Conservation (phyloP, 129 eudicot species). For the Pittosporum tobira region DNA sequence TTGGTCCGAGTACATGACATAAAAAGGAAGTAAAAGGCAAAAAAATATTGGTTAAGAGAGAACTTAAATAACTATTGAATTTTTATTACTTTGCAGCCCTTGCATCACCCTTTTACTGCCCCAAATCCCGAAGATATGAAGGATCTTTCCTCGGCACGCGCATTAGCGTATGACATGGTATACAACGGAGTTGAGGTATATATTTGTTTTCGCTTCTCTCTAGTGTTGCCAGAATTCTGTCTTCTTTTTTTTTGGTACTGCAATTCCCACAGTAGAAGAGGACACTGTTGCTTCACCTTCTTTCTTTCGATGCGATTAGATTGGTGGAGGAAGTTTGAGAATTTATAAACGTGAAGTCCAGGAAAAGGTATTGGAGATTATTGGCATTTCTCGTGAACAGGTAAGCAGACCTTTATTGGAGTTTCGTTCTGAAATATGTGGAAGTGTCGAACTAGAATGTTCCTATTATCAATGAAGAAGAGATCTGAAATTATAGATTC, state of each 20-base stretch:
- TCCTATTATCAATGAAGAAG: background rate
- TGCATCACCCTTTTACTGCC: conserved; percentile 97
- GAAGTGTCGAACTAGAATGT: background rate
- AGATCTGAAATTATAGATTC: background rate
- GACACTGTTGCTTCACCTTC: background rate
- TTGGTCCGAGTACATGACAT: background rate
- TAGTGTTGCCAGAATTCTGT: background rate
- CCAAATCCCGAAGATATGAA: conserved; percentile 91
- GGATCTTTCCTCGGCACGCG: conserved; percentile 90
- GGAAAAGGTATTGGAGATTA: conserved; percentile 77
- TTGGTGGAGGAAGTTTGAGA: conserved; percentile 99
- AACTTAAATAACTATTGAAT: background rate
- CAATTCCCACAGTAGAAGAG: background rate
- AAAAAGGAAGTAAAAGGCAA: background rate
- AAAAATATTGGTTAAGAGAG: background rate
- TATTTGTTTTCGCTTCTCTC: conserved; percentile 6
- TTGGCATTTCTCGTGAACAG: conserved; percentile 87
- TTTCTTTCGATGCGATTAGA: conserved; percentile 29
- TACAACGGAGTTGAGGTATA: conserved; percentile 96
- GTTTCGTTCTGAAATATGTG: background rate
- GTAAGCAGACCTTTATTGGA: conserved; percentile 22
- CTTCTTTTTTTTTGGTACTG: background rate
- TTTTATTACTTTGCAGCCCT: conserved; percentile 43
- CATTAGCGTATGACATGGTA: conserved; percentile 99
- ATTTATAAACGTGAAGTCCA: conserved; percentile 84